phyloP scores from a whole-genome alignment of 305 asterid genomes.

The Fraxinus ornus region DNA sequence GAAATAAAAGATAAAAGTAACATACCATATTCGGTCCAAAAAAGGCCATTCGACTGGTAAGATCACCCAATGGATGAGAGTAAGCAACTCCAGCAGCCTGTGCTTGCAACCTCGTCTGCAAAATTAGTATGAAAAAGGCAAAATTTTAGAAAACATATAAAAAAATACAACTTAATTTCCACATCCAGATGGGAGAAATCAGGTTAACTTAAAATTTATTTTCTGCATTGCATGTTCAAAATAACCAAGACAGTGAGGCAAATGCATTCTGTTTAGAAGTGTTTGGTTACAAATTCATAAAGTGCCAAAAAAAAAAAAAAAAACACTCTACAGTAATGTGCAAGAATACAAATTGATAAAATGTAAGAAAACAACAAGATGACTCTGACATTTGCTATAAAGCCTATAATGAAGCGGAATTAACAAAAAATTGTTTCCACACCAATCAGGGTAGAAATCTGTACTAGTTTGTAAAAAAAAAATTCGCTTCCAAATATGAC shows the following conservation, averaged over 20 bases:
- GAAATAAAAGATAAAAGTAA: background rate
- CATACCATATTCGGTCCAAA: conserved; percentile 93
- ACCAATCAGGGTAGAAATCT: background rate
- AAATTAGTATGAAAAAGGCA: background rate
- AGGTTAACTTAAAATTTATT: background rate
- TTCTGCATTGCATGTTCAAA: background rate
- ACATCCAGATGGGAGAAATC: background rate
- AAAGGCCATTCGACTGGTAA: conserved; percentile 79
- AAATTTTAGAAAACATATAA: background rate
- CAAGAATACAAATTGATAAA: background rate
- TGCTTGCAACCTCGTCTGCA: conserved; percentile 92
- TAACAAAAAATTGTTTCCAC: background rate
- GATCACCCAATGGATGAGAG: conserved; percentile 84
- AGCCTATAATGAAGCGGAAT: background rate
- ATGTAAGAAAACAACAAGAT: background rate
- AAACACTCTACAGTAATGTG: background rate
- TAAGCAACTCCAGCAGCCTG: conserved; percentile 92
- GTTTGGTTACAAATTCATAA: background rate
- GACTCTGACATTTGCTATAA: background rate
- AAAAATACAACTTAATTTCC: background rate
- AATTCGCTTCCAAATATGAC: background rate
- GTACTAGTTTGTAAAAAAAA: background rate
- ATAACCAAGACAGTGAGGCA: background rate
- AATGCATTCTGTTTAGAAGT: background rate
- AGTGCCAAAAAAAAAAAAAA: background rate